Conservation (phyloP, 257 asterid genomes). For the Thymus mandschuricus region DNA sequence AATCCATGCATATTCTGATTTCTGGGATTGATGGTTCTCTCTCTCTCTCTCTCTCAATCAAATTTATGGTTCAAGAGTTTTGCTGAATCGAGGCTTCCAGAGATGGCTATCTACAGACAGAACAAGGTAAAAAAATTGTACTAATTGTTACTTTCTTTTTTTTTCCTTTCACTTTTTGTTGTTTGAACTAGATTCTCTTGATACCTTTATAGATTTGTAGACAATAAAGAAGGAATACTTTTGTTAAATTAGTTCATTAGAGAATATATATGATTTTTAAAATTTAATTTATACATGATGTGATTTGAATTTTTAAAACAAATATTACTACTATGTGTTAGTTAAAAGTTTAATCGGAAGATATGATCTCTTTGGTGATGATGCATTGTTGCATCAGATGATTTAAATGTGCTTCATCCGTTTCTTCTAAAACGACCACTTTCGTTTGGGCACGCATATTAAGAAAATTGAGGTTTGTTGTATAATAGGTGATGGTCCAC, state of each 20-base stretch:
- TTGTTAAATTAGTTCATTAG: neutral
- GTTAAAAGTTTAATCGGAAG: neutral
- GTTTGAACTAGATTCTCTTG: neutral
- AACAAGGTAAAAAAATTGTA: slow-evolving; percentile 32
- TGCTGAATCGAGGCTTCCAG: slow-evolving; percentile 26
- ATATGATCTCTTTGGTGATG: neutral
- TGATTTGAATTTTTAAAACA: too few relatives aligned
- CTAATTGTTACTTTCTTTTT: neutral
- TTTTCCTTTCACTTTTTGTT: neutral
- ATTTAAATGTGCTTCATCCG: too few relatives aligned
- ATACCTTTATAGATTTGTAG: neutral
- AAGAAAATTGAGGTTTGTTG: too few relatives aligned
- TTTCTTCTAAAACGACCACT: too few relatives aligned
- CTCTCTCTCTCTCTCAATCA: slow-evolving; percentile 25
- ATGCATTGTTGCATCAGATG: neutral
- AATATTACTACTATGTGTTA: too few relatives aligned
- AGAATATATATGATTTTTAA: neutral
- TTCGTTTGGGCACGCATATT: too few relatives aligned
- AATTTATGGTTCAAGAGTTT: slow-evolving; percentile 26
- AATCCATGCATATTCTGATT: neutral
- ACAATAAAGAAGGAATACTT: neutral
- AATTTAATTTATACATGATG: neutral
- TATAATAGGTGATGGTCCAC: too few relatives aligned
- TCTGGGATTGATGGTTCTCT: neutral
- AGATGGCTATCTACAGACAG: slow-evolving; percentile 39